phyloP scores from a whole-genome alignment of 768 basidiomycete species.

The Leccinum imitatum region DNA sequence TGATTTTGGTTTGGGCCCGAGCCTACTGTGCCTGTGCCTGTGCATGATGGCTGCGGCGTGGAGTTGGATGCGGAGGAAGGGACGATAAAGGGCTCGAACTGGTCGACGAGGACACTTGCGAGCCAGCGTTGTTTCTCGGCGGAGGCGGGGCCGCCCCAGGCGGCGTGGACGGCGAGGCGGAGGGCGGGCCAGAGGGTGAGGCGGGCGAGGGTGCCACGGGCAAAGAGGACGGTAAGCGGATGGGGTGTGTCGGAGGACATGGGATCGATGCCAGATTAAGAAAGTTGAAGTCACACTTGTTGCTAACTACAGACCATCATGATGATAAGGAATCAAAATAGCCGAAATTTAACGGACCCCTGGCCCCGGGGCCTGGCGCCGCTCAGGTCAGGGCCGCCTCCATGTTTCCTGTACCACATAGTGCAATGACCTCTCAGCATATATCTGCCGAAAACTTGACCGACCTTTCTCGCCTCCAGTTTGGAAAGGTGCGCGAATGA shows the following conservation, averaged over 20 bases:
- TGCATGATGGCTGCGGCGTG: neutral
- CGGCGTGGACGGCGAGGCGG: conserved; percentile 78
- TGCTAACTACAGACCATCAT: too few species aligned
- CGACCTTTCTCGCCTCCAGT: conserved; percentile 18
- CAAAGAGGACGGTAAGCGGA: conserved; percentile 66
- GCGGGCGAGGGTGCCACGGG: conserved; percentile 81
- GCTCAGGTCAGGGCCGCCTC: conserved; percentile 18
- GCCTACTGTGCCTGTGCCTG: neutral
- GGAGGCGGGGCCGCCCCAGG: conserved; percentile 82
- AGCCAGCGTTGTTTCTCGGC: conserved; percentile 82
- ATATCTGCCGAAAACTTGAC: conserved; percentile 3
- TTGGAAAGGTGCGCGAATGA: conserved; percentile 18
- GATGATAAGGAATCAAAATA: too few species aligned
- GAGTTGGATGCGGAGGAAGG: neutral
- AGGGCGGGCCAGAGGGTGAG: conserved; percentile 84
- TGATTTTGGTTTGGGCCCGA: neutral
- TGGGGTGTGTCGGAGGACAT: conserved; percentile 33
- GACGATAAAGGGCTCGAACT: conserved; percentile 59
- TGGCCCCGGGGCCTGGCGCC: too few species aligned
- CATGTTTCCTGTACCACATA: neutral
- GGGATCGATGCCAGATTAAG: neutral
- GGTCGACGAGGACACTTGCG: conserved; percentile 75
- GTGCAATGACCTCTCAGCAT: conserved; percentile 9
- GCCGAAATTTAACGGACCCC: too few species aligned
- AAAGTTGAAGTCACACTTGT: too few species aligned